Conservation (phyloP, 768 basidiomycete species). For the Auriculariales sp. region DNA sequence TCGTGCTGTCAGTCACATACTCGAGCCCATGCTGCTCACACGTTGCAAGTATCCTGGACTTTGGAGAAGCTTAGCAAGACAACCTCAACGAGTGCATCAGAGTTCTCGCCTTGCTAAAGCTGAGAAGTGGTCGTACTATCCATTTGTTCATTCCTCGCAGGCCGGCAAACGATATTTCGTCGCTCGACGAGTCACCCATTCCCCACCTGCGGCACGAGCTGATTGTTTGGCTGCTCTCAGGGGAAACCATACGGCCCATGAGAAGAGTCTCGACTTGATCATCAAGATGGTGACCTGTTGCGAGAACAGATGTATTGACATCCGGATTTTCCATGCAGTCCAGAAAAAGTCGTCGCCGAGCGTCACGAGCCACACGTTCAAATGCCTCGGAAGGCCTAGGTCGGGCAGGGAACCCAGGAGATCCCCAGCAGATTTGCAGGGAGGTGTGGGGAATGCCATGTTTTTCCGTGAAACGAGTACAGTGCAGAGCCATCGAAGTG, state of each 20-base stretch:
- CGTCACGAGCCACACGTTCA: conserved; percentile 43
- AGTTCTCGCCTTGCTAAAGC: conserved; percentile 34
- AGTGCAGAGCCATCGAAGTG: conserved; percentile 35
- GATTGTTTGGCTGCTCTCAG: conserved; percentile 27
- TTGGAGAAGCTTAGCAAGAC: conserved; percentile 22
- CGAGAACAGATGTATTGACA: conserved; percentile 29
- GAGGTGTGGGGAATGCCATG: conserved; percentile 33
- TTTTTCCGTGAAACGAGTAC: conserved; percentile 25
- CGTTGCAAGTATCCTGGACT: conserved; percentile 68
- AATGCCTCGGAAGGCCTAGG: conserved; percentile 27
- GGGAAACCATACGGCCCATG: conserved; percentile 33
- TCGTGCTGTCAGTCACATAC: conserved; percentile 56
- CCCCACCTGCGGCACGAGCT: conserved; percentile 54
- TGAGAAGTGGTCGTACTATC: conserved; percentile 58
- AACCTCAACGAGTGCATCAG: neutral
- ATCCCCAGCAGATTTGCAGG: conserved; percentile 42
- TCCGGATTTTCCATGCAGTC: conserved; percentile 26
- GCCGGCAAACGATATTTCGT: conserved; percentile 28
- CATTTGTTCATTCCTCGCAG: conserved; percentile 47
- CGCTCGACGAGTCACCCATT: conserved; percentile 42
- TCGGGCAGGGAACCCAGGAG: conserved; percentile 30
- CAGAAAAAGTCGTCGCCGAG: conserved; percentile 41
- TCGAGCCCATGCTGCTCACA: conserved; percentile 46
- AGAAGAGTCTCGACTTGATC: conserved; percentile 75
- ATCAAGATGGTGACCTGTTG: conserved; percentile 66